These are phyloP conservation scores for Mucor plumbeus DNA, from an alignment of 371 early-diverging fungal species.

Conservation along the genomic window DNA sequence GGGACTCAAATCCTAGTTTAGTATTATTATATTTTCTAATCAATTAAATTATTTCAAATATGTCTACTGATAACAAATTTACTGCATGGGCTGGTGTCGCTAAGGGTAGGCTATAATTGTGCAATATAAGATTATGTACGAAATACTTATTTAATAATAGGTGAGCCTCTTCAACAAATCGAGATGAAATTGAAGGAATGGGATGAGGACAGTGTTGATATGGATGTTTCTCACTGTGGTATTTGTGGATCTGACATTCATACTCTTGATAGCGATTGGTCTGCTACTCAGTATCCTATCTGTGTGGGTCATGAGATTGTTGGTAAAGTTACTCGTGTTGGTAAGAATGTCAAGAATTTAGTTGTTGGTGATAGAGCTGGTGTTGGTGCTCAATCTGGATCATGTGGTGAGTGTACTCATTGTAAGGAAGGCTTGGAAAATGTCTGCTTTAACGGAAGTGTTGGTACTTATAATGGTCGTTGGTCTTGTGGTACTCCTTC, in stretches of 20 bases:
- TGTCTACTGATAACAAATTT: constrained; percentile 54
- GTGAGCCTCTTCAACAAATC: constrained; percentile 23
- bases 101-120: constrained; percentile 9
- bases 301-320: constrained; percentile 70
- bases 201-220: constrained; percentile 53
- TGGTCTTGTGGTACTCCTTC: constrained; percentile 61
- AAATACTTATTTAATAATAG: constrained; percentile 11
- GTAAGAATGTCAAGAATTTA: constrained; percentile 49
- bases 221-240: constrained; percentile 57
- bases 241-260: constrained; percentile 62
- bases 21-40: background rate
- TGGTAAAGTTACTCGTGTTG: constrained; percentile 54
- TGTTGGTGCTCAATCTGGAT: constrained; percentile 62
- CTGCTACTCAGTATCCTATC: constrained; percentile 54
- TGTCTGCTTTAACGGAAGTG: constrained; percentile 44
- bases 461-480: constrained; percentile 63
- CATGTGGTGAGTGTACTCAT: constrained; percentile 39
- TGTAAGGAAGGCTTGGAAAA: constrained; percentile 39
- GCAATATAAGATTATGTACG: background rate
- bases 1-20: background rate
- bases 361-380: constrained; percentile 73
- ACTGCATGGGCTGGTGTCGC: constrained; percentile 31
- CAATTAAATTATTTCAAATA: background rate
- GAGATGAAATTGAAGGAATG: constrained; percentile 41
- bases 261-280: constrained; percentile 11